Evolutionary conservation across 257 asterid genomes (phyloP).

Genomic region (Thymus mandschuricus): DNA sequence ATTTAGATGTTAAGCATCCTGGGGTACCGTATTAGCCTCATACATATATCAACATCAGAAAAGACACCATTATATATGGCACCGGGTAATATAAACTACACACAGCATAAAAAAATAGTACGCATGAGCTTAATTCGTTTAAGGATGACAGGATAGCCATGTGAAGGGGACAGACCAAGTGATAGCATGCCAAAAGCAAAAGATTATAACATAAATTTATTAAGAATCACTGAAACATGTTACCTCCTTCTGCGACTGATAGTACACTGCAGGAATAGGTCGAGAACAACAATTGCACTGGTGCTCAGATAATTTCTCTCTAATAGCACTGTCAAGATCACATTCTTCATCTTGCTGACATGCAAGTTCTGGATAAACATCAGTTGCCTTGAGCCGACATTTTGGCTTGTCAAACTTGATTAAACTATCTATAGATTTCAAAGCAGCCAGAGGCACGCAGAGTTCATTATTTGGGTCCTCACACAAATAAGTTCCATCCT

Average conservation of each 20-base stretch:
- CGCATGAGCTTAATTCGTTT: not conserved
- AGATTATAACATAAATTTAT: not conserved
- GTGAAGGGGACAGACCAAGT: slow-evolving; percentile 1
- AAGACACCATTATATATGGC: slow-evolving; percentile 4
- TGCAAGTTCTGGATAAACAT: slow-evolving; percentile 77
- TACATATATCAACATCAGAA: no score
- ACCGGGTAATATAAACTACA: not conserved
- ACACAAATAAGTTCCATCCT: slow-evolving; percentile 61
- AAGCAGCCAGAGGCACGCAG: slow-evolving; percentile 78
- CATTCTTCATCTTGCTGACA: slow-evolving; percentile 48
- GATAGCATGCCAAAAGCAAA: slow-evolving; percentile 23
- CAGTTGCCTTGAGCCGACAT: slow-evolving; percentile 74
- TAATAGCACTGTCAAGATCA: slow-evolving; percentile 69
- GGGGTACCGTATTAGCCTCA: not conserved
- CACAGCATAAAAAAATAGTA: not conserved
- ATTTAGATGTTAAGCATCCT: slow-evolving; percentile 5
- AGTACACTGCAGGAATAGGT: slow-evolving; percentile 60
- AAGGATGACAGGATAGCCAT: slow-evolving; percentile 18
- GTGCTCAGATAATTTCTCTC: slow-evolving; percentile 73
- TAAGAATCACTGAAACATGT: not conserved
- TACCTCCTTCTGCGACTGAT: slow-evolving; percentile 98
- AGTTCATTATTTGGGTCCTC: slow-evolving; percentile 85
- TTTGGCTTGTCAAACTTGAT: slow-evolving; percentile 92
- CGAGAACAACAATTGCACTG: slow-evolving; percentile 74
- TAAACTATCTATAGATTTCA: slow-evolving; percentile 91